A percentile compares a stretch with the other conserved stretches of the same genome.
Conservation (phyloP, 768 basidiomycete genomes). For the Neoboletus brunneissimus region DNA sequence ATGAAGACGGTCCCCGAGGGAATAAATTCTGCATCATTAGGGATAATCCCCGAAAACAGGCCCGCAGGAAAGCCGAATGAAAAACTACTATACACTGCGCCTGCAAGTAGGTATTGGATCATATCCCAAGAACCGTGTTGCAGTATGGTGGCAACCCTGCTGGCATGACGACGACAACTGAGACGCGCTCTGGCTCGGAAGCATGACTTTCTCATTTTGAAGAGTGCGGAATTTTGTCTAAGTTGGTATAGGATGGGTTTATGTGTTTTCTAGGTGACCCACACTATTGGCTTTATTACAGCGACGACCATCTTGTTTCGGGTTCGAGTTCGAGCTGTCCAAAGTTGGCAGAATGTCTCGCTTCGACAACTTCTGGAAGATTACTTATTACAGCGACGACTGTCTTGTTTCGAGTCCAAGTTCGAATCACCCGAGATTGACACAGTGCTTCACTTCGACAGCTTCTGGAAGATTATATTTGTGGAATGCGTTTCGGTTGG, state of each 20-base stretch:
- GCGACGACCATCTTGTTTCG: slow-evolving; percentile 70
- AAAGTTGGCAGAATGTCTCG: slow-evolving; percentile 73
- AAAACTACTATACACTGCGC: slow-evolving; percentile 68
- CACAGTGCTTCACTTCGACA: slow-evolving; percentile 78
- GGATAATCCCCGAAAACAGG: slow-evolving; percentile 66
- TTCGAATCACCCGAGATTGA: slow-evolving; percentile 59
- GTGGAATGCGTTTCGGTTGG: slow-evolving; percentile 75
- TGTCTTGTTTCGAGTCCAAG: slow-evolving; percentile 86
- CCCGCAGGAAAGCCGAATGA: slow-evolving; percentile 57
- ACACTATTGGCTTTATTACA: slow-evolving; percentile 69
- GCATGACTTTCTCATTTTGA: slow-evolving; percentile 72
- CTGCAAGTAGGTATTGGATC: too few relatives aligned
- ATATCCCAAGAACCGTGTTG: background rate
- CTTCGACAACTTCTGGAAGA: slow-evolving; percentile 83
- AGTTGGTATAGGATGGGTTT: background rate
- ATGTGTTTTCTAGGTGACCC: slow-evolving; percentile 54
- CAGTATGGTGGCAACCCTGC: slow-evolving; percentile 80
- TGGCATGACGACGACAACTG: slow-evolving; percentile 65
- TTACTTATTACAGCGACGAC: slow-evolving; percentile 23
- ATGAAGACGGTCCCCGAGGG: slow-evolving; percentile 69
- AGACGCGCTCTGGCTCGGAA: slow-evolving; percentile 61
- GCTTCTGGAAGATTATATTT: slow-evolving; percentile 69
- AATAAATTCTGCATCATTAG: slow-evolving; percentile 52
- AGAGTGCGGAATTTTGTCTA: slow-evolving; percentile 44
- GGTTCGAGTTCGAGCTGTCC: slow-evolving; percentile 66